Evolutionary conservation across 2,329 filamentous ascomycete genomes (phyloP).

Genomic region (Aureobasidium sp.): DNA sequence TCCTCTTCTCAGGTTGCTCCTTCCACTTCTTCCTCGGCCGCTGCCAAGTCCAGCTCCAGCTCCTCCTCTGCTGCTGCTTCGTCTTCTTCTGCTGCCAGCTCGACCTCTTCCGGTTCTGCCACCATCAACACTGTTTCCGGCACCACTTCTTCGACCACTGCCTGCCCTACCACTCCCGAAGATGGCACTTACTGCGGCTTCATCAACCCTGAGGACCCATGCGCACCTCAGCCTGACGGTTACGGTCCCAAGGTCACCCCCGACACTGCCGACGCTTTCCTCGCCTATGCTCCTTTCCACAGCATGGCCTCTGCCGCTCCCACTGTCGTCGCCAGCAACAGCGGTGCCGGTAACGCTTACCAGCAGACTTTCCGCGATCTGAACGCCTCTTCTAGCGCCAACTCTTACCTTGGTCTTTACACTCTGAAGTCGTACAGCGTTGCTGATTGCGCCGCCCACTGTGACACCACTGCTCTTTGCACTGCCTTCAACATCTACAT

Average conservation of each 20-base stretch:
- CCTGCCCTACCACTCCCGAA: constrained; percentile 27
- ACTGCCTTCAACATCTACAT: constrained; percentile 22
- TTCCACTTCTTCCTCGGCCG: neutral
- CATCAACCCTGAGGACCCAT: constrained; percentile 29
- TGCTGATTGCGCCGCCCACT: constrained; percentile 20
- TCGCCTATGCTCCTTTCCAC: constrained; percentile 23
- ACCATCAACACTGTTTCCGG: constrained; percentile 14
- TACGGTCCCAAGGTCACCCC: constrained; percentile 23
- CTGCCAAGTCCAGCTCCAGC: neutral
- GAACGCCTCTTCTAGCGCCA: constrained; percentile 20
- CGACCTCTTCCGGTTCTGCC: constrained; percentile 13
- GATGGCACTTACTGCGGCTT: constrained; percentile 33
- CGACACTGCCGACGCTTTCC: constrained; percentile 26
- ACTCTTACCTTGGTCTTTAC: constrained; percentile 22
- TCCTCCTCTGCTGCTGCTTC: neutral
- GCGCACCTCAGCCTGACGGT: constrained; percentile 24
- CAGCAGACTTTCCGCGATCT: constrained; percentile 22
- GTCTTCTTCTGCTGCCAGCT: neutral
- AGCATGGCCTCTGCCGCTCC: constrained; percentile 22
- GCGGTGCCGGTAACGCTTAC: constrained; percentile 19
- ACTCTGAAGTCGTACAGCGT: constrained; percentile 22
- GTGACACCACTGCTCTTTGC: constrained; percentile 21
- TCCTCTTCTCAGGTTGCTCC: neutral
- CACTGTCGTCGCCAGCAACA: constrained; percentile 20
- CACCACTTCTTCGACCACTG: constrained; percentile 24